Percentiles rank a stretch among this genome's conserved stretches.
These are phyloP conservation scores for Protomyces lactucae-debilis DNA, from an alignment of 1,139 yeast genomes.

Conservation along the genomic window DNA sequence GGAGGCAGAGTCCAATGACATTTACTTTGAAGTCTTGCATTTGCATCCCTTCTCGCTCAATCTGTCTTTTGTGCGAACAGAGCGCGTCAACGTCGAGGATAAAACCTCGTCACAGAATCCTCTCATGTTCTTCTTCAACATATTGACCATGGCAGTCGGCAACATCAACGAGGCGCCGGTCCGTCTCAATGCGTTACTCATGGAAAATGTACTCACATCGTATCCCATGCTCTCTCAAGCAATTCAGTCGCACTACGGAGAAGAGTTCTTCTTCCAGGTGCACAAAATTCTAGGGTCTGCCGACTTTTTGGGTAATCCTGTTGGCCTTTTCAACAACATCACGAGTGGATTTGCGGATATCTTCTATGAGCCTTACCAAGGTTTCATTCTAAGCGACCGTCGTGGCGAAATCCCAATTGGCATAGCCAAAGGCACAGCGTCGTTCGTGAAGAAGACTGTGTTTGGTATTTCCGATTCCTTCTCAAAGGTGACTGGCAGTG, in stretches of 20 bases:
- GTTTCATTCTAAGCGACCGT: constrained; percentile 85
- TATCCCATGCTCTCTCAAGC: constrained; percentile 66
- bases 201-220: constrained; percentile 87
- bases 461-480: constrained; percentile 92
- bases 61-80: constrained; percentile 87
- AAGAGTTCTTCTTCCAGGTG: constrained; percentile 83
- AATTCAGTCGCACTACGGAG: constrained; percentile 80
- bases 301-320: constrained; percentile 94
- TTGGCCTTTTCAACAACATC: constrained; percentile 85
- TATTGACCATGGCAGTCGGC: constrained; percentile 94
- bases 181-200: constrained; percentile 73
- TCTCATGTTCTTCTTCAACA: constrained; percentile 65
- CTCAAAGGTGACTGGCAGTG: constrained; percentile 85
- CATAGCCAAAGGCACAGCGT: constrained; percentile 89
- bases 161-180: constrained; percentile 97
- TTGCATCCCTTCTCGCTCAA: constrained; percentile 87
- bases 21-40: constrained; percentile 88
- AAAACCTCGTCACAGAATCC: constrained; percentile 56
- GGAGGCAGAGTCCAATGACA: constrained; percentile 59
- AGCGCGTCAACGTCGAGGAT: constrained; percentile 60
- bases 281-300: constrained; percentile 95
- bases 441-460: constrained; percentile 89
- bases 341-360: constrained; percentile 95
- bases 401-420: constrained; percentile 96
- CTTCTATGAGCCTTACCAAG: constrained; percentile 96